phyloP scores from a whole-genome alignment of 1,139 yeast species.

The Wickerhamomyces sp. region DNA sequence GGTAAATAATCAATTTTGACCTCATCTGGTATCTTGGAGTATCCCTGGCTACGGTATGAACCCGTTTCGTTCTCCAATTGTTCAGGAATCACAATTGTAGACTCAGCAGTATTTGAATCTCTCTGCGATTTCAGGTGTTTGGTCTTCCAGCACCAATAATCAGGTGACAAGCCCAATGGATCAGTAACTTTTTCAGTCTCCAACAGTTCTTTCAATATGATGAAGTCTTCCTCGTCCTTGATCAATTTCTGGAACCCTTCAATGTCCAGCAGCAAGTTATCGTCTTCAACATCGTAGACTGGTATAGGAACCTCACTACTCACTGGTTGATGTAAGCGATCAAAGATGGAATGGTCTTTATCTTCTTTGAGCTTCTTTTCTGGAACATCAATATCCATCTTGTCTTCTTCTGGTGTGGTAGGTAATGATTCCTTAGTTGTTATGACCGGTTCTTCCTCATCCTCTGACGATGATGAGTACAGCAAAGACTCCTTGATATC shows the following conservation, averaged over 20 bases:
- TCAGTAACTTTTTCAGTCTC: conserved; percentile 26
- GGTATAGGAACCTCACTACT: conserved; percentile 37
- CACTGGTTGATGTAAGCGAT: conserved; percentile 41
- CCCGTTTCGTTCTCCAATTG: conserved; percentile 47
- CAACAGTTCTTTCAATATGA: conserved; percentile 44
- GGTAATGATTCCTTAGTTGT: conserved; percentile 23
- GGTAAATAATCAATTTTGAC: conserved; percentile 75
- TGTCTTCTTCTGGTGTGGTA: conserved; percentile 30
- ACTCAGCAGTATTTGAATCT: conserved; percentile 7
- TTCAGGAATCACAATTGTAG: conserved; percentile 17
- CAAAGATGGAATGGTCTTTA: conserved; percentile 25
- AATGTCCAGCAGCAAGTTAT: conserved; percentile 38
- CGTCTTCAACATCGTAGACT: conserved; percentile 41
- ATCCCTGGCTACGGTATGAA: conserved; percentile 72
- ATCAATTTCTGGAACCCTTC: conserved; percentile 48
- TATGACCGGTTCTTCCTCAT: conserved; percentile 24
- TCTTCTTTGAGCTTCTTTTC: conserved; percentile 7
- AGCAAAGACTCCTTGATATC: conserved; percentile 9
- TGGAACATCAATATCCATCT: conserved; percentile 14
- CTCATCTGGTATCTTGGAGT: conserved; percentile 64
- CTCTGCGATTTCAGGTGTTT: conserved; percentile 26
- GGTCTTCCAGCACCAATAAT: conserved; percentile 69
- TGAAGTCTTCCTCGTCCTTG: conserved; percentile 72
- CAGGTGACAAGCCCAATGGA: conserved; percentile 34
- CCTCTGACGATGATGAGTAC: conserved; percentile 27